Conservation (phyloP, 148 eudicot species). For the Cornus controversa region DNA sequence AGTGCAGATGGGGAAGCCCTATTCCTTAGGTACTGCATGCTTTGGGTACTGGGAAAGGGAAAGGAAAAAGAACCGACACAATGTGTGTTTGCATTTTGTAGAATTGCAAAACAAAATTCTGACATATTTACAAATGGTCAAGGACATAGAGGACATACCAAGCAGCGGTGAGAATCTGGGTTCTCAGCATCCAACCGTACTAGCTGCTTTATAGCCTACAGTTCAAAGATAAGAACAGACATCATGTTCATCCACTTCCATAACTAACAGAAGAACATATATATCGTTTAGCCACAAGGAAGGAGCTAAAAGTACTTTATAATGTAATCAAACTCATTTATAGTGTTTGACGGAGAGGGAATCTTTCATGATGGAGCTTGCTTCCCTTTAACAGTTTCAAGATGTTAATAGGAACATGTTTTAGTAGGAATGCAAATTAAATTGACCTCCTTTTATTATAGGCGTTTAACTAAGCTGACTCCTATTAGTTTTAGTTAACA, state of each 20-base stretch:
- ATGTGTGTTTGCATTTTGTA: background rate
- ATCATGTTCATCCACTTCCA: constrained; percentile 9
- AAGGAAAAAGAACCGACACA: background rate
- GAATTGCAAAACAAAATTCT: background rate
- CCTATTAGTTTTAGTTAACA: background rate
- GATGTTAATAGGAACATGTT: background rate
- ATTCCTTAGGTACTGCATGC: background rate
- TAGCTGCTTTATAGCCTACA: constrained; percentile 88
- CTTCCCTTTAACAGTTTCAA: background rate
- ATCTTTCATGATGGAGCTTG: background rate
- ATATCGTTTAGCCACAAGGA: background rate
- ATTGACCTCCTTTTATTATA: background rate
- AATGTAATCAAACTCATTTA: background rate
- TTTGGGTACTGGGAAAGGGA: background rate
- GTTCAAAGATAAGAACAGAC: constrained; percentile 11
- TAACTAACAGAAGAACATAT: background rate
- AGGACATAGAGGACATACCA: constrained; percentile 48
- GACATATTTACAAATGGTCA: background rate
- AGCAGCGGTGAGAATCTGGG: constrained; percentile 83
- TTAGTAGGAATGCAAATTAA: background rate
- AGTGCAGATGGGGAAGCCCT: background rate
- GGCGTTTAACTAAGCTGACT: background rate
- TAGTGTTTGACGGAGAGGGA: background rate
- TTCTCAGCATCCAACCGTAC: constrained; percentile 78
- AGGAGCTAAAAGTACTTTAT: background rate